A percentile compares a stretch with the other conserved stretches of the same genome.
Conservation (phyloP, 192 early-diverging fungal species). For the Coemansia reversa region DNA sequence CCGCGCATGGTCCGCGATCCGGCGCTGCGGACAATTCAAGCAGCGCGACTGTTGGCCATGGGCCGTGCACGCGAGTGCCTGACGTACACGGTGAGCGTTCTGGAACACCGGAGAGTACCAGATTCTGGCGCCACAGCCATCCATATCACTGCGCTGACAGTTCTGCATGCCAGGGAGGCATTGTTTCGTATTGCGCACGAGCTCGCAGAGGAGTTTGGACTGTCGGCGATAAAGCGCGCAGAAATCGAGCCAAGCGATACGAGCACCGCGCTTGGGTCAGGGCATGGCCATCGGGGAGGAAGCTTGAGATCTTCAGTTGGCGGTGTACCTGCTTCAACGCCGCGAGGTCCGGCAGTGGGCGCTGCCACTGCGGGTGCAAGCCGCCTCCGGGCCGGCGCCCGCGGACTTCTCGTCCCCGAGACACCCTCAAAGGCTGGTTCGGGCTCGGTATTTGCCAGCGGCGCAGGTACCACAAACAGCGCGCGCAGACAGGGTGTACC, state of each 20-base stretch:
- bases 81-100: constrained; percentile 26
- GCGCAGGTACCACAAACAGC: constrained; percentile 3
- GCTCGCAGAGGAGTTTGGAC: constrained; percentile 54
- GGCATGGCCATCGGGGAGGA: constrained; percentile 2
- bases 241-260: constrained; percentile 51
- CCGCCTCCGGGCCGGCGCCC: constrained; percentile 42
- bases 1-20: constrained; percentile 31
- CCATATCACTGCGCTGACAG: constrained; percentile 43
- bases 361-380: constrained; percentile 32
- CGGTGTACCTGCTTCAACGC: constrained; percentile 15
- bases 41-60: constrained; percentile 37
- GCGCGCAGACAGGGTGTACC: constrained; percentile 10
- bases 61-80: constrained; percentile 32
- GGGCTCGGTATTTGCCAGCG: constrained; percentile 9
- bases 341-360: constrained; percentile 19
- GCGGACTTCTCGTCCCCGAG: constrained; percentile 42
- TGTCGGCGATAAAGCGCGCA: constrained; percentile 44
- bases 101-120: constrained; percentile 42
- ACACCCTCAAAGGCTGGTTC: constrained; percentile 28
- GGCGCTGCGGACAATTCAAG: constrained; percentile 44
- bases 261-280: not conserved
- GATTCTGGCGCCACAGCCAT: constrained; percentile 42
- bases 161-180: constrained; percentile 36
- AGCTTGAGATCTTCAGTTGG: constrained; percentile 4
- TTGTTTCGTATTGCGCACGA: constrained; percentile 51